Evolutionary conservation across 805 yeast species (phyloP).

Genomic region (Saccharomycopsis selenospora): DNA sequence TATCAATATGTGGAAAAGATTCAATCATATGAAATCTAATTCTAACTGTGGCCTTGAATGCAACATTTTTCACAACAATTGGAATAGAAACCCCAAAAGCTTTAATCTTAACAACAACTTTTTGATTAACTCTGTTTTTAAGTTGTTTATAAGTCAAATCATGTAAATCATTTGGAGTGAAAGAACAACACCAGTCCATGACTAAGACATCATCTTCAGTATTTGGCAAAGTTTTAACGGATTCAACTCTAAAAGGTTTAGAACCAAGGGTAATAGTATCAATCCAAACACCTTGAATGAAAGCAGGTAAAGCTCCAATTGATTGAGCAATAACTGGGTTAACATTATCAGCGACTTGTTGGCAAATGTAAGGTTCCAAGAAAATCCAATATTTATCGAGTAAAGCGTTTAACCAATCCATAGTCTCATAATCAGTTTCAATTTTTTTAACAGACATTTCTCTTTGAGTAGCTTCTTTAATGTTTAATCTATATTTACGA

Average conservation of each 20-base stretch:
- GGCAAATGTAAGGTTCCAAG: constrained; percentile 83
- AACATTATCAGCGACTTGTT: constrained; percentile 76
- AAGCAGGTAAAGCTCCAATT: constrained; percentile 68
- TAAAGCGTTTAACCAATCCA: constrained; percentile 93
- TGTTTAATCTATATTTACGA: constrained; percentile 63
- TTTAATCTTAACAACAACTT: constrained; percentile 65
- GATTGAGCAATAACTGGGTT: constrained; percentile 70
- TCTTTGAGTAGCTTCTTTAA: constrained; percentile 78
- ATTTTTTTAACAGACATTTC: constrained; percentile 74
- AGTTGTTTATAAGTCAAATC: constrained; percentile 83
- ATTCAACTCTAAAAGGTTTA: constrained; percentile 90
- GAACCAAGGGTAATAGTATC: constrained; percentile 89
- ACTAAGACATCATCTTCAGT: constrained; percentile 92
- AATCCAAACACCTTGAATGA: constrained; percentile 76
- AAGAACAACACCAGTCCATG: constrained; percentile 94
- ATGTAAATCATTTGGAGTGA: constrained; percentile 82
- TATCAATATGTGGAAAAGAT: constrained; percentile 88
- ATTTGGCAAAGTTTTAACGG: constrained; percentile 80
- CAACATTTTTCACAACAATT: constrained; percentile 67
- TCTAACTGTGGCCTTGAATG: constrained; percentile 69
- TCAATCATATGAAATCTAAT: constrained; percentile 85
- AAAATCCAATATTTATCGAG: constrained; percentile 88
- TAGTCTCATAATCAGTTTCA: constrained; percentile 84
- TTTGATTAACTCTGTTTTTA: constrained; percentile 78
- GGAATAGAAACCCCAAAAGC: constrained; percentile 83